Evolutionary conservation across 78 protist genomes (phyloP), one percentile per base, ranked within the genome.

Genomic region (Dictyostelium capitatum): DNA sequence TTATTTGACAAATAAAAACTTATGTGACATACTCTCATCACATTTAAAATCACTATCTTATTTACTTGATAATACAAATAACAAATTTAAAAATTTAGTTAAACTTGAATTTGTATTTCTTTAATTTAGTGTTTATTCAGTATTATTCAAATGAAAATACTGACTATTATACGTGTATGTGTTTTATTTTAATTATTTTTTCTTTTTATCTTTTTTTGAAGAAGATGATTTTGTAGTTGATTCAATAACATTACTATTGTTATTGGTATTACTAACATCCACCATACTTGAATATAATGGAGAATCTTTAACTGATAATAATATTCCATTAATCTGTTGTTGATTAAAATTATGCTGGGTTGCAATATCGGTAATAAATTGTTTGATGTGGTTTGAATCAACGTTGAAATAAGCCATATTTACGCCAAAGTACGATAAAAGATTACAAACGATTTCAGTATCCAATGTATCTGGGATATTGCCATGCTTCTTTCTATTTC

Each of bases 401-500:
- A 84, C 43, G 2, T 12, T 6, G 46, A 84, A 84, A 15, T 84
- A 80, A 25, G 59, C 48, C 91, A 84, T 84, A 28, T 74, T 84
- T 15, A 56, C 75, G 28, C 78, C 91, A 77, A 84, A 84, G 56
- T 59, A 84, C 11, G 82, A 54, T 1, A 84, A 14, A 12, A 84
- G n/a, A 74, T 84, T 84, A 11, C 30, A 53, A 3, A 84, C 82
- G n/a, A 84, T 84, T n/a, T 84, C 91, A 11, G 37, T 54, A 25
- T 84, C 91, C 28, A 84, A 46, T 1, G 54, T 50, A 12, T 84
- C 91, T 5, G 78, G 32, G 6, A 37, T n/a, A 23, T 73, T 72
- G 14, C 78, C 77, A 43, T 37, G 46, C 9, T 54, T 10, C 56
- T 84, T 84, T 20, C 82, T 17, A 28, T 84, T 82, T 25, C 91